Base-by-base conservation (phyloP, 306 rosid species). In the Trichosanthes cucumerina region DNA sequence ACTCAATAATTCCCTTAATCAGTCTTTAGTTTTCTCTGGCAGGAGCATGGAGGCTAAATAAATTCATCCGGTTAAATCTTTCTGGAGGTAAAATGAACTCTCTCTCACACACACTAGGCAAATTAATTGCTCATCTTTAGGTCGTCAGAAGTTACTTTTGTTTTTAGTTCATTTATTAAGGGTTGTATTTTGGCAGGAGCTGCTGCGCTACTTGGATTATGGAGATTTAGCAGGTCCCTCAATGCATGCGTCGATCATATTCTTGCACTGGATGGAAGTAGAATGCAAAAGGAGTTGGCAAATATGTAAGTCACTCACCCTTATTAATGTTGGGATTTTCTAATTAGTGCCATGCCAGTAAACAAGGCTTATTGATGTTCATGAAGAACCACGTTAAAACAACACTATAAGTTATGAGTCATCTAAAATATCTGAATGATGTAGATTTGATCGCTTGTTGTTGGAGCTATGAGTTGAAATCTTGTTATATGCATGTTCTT, bases 221-320 rank as follows among this genome's bases (percentile, higher is more conserved):
- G 88, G 97, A 59, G 83, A 38, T 49, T 85, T 7, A 26, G 44
- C 47, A 82, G 87, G 82, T 80, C 93, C 71, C 60, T 86, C 36
- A 71, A 81, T 78, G 88, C 91, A 34, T 76, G 73, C 72, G 81
- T 77, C 41, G 92, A 87, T 44, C 86, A 83, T 73, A 88, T 95
- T 79, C 97, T 95, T 85, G 46, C 88, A 70, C 58, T 84, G 86
- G 88, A 89, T 66, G 97, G 97, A 71, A 91, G 85, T 86, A 78
- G 78, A 78, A 81, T 89, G 83, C 98, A 95, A 87, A 85, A 66
- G 76, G 98, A 92, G 87, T 82, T 95, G 28, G 92, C 91, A 14
- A 86, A 87, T 75, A 88, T 92, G 97, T 95, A 83, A 6, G 90
- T 88, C 81, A 76, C 79, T 80, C 73, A 59, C 41, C 75, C 78